These are phyloP conservation scores for Colletotrichum musae DNA, from an alignment of 2,329 filamentous ascomycete species.

Conservation along the genomic window DNA sequence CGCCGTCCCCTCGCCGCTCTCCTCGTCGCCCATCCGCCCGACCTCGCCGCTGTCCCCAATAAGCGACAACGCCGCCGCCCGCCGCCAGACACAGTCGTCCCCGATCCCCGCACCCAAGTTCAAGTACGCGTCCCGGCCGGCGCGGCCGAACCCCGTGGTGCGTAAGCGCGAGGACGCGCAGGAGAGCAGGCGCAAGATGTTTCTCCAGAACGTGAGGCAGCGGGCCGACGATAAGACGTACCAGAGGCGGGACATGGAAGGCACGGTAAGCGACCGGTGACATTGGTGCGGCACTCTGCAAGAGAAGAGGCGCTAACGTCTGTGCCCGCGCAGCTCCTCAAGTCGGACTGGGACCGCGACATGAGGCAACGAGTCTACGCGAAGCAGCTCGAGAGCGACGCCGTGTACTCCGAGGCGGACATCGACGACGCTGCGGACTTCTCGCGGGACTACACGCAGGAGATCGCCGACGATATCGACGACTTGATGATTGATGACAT, in stretches of 20 bases:
- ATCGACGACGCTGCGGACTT: conserved; percentile 64
- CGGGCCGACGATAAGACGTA: conserved; percentile 72
- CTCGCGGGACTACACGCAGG: conserved; percentile 45
- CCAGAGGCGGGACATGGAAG: conserved; percentile 74
- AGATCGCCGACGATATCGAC: conserved; percentile 51
- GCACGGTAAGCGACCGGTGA: conserved; percentile 58
- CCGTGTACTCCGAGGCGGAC: conserved; percentile 63
- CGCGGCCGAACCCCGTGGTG: conserved; percentile 75
- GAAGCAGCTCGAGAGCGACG: conserved; percentile 56
- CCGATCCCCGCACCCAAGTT: conserved; percentile 58
- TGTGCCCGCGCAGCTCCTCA: conserved; percentile 48
- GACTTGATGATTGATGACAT: conserved; percentile 69
- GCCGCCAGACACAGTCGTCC: conserved; percentile 62
- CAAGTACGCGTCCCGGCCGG: conserved; percentile 68
- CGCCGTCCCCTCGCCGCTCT: conserved; percentile 68
- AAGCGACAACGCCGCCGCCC: conserved; percentile 57
- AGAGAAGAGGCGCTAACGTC: no score
- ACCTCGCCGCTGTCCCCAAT: conserved; percentile 62
- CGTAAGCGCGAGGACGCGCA: conserved; percentile 73
- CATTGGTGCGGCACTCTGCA: not conserved
- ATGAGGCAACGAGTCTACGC: conserved; percentile 49
- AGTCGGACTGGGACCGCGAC: conserved; percentile 54
- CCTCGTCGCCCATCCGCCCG: conserved; percentile 71
- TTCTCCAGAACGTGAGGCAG: conserved; percentile 77
- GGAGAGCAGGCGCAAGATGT: conserved; percentile 76